phyloP scores from a whole-genome alignment of 2,329 filamentous ascomycete species.

The Coniochaeta prunicola region DNA sequence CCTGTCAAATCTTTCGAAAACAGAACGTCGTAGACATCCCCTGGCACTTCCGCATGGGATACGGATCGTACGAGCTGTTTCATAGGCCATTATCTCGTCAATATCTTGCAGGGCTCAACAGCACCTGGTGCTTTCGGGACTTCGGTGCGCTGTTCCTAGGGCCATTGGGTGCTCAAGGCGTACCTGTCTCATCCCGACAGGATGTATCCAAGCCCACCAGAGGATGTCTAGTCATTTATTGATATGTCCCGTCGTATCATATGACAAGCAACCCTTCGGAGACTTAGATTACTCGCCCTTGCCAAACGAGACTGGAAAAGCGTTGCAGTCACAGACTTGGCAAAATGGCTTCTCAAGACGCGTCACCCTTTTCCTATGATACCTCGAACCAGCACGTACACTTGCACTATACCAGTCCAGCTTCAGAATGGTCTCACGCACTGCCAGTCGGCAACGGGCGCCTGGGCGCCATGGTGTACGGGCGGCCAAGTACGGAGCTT shows the following conservation, averaged over 20 bases:
- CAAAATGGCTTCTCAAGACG: not conserved
- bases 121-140: not conserved
- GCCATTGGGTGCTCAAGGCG: not conserved
- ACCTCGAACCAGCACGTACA: slow-evolving; percentile 1
- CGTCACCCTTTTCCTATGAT: slow-evolving; percentile 1
- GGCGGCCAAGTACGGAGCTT: slow-evolving; percentile 32
- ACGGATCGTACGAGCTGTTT: not conserved
- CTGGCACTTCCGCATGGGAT: not conserved
- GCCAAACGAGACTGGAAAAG: not conserved
- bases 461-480: slow-evolving; percentile 34
- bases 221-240: not conserved
- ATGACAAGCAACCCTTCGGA: not conserved
- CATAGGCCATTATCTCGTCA: not conserved
- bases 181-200: not conserved
- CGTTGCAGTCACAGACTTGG: not conserved
- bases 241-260: not conserved
- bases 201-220: not conserved
- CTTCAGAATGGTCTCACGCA: slow-evolving; percentile 24
- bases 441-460: slow-evolving; percentile 42
- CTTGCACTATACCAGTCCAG: slow-evolving; percentile 18
- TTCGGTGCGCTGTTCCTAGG: not conserved
- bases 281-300: not conserved
- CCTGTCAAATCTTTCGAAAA: not conserved
- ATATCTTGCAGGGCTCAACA: not conserved
- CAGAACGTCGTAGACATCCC: not conserved